phyloP scores from a whole-genome alignment of 164 flowering plant genomes.

The Vitis labrusca region DNA sequence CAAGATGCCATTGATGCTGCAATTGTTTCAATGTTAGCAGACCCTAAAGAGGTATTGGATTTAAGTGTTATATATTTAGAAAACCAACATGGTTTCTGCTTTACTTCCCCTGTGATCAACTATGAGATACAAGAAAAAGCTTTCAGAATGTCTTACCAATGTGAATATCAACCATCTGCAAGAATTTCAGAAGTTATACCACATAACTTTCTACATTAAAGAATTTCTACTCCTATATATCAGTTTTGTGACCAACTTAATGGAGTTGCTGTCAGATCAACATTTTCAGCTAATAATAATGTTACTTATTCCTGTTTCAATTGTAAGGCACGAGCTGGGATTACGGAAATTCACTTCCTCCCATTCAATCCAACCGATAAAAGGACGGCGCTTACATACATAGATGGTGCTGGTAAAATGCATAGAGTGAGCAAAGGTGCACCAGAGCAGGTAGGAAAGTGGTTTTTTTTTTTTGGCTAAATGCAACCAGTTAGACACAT shows the following conservation, averaged over 20 bases:
- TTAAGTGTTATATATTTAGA: neutral
- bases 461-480: no score
- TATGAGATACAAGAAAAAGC: neutral
- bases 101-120: neutral
- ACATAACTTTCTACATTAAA: no score
- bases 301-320: neutral
- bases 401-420: slow-evolving; percentile 48
- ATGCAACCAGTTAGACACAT: no score
- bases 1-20: slow-evolving; percentile 74
- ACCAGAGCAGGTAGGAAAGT: slow-evolving; percentile 50
- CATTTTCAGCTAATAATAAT: no score
- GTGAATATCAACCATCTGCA: no score
- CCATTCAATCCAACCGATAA: slow-evolving; percentile 73
- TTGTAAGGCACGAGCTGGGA: slow-evolving; percentile 59
- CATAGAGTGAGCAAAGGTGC: slow-evolving; percentile 69
- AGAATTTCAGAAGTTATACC: no score
- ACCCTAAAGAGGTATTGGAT: slow-evolving; percentile 58
- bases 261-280: no score
- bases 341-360: slow-evolving; percentile 65
- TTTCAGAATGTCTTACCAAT: no score
- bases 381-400: slow-evolving; percentile 64
- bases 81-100: neutral
- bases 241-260: no score
- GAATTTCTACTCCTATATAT: no score
- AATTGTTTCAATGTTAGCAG: slow-evolving; percentile 58